Conservation (phyloP, 2,329 filamentous ascomycete species). For the Metarhizium robertsii region DNA sequence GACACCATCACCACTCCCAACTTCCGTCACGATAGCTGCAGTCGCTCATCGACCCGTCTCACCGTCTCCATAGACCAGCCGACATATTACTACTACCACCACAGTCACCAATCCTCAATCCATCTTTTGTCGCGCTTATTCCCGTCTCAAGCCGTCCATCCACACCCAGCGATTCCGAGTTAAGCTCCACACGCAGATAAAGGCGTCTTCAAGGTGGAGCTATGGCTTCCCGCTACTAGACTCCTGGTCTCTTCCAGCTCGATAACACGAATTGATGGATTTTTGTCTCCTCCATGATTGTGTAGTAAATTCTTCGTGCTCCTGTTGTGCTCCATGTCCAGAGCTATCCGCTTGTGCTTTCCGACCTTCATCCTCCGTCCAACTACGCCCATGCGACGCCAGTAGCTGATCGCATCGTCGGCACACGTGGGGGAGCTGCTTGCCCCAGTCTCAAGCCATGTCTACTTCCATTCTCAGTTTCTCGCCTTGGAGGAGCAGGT, state of each 20-base stretch:
- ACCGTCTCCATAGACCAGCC: too few species aligned
- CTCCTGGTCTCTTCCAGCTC: neutral
- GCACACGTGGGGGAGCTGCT: neutral
- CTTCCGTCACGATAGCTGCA: too few species aligned
- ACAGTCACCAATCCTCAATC: neutral
- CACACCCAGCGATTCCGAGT: neutral
- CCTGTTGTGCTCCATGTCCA: neutral
- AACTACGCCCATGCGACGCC: slow-evolving; percentile 12
- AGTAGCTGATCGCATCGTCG: slow-evolving; percentile 9
- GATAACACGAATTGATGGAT: neutral
- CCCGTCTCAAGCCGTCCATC: neutral
- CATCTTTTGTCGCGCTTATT: neutral
- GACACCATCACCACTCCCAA: too few species aligned
- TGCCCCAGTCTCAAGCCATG: slow-evolving; percentile 22
- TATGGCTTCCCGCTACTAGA: neutral
- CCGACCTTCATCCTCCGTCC: neutral
- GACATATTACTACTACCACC: too few species aligned
- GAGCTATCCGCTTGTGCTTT: neutral
- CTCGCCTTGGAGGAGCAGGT: slow-evolving; percentile 37
- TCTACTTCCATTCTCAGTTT: slow-evolving; percentile 37
- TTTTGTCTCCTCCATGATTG: neutral
- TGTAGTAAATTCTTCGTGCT: neutral
- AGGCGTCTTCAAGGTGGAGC: neutral
- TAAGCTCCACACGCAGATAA: neutral
- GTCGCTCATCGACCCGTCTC: too few species aligned